Percentiles rank a stretch among this genome's conserved stretches.
Evolutionary conservation across 129 eudicot species (phyloP).

Genomic region (Tagetes erecta): DNA sequence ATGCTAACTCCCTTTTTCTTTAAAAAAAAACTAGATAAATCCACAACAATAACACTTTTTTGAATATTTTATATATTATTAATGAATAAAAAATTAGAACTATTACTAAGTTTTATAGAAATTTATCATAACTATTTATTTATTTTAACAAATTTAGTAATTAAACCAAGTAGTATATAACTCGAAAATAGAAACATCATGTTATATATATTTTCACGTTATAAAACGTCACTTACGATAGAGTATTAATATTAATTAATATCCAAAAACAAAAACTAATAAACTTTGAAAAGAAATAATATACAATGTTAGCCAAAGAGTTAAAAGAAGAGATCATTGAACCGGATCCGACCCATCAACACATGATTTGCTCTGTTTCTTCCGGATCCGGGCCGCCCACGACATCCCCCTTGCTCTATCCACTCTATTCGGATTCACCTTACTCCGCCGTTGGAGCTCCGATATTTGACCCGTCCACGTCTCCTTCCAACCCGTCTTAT

Average conservation of each 20-base stretch:
- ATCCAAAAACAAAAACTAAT: neutral
- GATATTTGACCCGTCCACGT: slow-evolving; percentile 27
- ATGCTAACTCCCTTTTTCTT: no score
- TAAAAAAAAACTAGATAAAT: no score
- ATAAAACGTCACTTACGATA: neutral
- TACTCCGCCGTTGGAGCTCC: slow-evolving; percentile 39
- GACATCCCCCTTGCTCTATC: slow-evolving; percentile 28
- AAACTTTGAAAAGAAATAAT: neutral
- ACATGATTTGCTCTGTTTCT: slow-evolving; percentile 25
- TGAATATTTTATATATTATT: no score
- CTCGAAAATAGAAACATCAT: no score
- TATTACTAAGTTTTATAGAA: no score
- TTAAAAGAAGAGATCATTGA: neutral
- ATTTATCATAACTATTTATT: no score
- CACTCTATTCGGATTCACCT: neutral
- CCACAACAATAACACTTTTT: no score
- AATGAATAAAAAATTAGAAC: no score
- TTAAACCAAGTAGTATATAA: no score
- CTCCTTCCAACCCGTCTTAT: slow-evolving; percentile 41
- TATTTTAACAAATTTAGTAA: no score
- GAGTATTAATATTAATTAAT: no score
- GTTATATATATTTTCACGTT: no score
- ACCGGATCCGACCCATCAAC: slow-evolving; percentile 20
- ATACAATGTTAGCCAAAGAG: neutral
- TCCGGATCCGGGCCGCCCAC: slow-evolving; percentile 55